Conservation (phyloP, 768 basidiomycete species). For the Gymnopilus junonius region DNA sequence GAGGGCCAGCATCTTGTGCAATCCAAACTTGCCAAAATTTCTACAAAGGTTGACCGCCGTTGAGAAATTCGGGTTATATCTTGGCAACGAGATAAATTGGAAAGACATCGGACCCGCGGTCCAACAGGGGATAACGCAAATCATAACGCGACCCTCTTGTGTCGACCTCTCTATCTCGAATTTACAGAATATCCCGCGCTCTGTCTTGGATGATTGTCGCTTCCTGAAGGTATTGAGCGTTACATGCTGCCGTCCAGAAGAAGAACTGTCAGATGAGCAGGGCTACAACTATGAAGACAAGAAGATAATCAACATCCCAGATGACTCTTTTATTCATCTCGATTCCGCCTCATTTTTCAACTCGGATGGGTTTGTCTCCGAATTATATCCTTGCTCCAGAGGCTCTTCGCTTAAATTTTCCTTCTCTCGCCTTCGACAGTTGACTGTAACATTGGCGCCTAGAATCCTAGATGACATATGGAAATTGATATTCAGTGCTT, state of each 20-base stretch:
- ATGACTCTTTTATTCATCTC: background rate
- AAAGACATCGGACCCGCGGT: background rate
- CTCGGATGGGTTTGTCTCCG: background rate
- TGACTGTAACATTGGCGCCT: background rate
- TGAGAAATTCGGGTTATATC: background rate
- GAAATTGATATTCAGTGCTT: background rate
- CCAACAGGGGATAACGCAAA: background rate
- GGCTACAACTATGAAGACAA: too few species aligned
- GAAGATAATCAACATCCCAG: background rate
- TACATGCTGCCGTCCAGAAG: background rate
- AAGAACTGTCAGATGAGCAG: background rate
- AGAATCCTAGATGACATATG: background rate
- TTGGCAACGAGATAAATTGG: background rate
- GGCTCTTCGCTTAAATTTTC: background rate
- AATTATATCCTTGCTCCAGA: background rate
- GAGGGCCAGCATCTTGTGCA: background rate
- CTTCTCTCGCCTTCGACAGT: background rate
- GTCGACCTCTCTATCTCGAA: background rate
- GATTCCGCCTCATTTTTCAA: background rate
- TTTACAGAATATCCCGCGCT: background rate
- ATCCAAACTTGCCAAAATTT: background rate
- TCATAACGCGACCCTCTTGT: background rate
- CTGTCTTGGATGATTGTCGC: background rate
- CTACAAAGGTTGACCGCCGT: background rate
- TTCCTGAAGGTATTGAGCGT: background rate